A percentile compares a stretch with the other conserved stretches of the same genome.
phyloP scores from a whole-genome alignment of 164 flowering plant species.

The Piper longum region DNA sequence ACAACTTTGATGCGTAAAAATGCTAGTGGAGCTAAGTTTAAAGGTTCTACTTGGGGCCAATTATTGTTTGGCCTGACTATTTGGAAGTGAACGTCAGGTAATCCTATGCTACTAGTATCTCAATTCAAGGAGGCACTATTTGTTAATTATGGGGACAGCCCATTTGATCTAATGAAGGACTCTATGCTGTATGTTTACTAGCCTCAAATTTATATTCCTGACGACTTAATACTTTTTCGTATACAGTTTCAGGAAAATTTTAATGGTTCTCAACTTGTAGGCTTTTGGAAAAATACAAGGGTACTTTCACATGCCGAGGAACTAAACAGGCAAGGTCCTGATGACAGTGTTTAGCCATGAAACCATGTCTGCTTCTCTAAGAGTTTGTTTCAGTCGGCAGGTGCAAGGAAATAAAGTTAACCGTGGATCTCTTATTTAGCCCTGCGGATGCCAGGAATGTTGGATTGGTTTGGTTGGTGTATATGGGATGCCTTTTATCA shows the following conservation, averaged over 20 bases:
- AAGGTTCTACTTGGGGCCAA: not conserved
- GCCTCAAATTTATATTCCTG: no score
- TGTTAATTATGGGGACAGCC: slow-evolving; percentile 42
- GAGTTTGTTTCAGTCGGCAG: not conserved
- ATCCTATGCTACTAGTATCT: slow-evolving; percentile 31
- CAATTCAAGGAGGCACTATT: slow-evolving; percentile 34
- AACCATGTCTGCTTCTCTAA: not conserved
- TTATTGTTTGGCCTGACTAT: not conserved
- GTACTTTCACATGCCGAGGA: slow-evolving; percentile 39
- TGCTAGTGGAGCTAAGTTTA: no score
- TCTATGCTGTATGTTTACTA: slow-evolving; percentile 45
- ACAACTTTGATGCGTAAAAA: not conserved
- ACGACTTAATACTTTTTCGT: no score
- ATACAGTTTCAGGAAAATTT: no score
- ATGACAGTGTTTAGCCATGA: not conserved
- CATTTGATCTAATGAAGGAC: slow-evolving; percentile 44
- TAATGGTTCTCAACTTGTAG: slow-evolving; percentile 15
- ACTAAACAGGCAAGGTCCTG: slow-evolving; percentile 32
- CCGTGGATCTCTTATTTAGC: slow-evolving; percentile 3
- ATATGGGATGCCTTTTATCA: slow-evolving; percentile 75
- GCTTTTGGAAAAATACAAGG: slow-evolving; percentile 32
- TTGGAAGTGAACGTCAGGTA: slow-evolving; percentile 21
- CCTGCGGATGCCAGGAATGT: slow-evolving; percentile 54
- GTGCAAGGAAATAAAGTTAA: not conserved
- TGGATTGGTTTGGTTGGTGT: slow-evolving; percentile 80